Conservation (phyloP, 805 yeast species). For the Candida wancherniae region DNA sequence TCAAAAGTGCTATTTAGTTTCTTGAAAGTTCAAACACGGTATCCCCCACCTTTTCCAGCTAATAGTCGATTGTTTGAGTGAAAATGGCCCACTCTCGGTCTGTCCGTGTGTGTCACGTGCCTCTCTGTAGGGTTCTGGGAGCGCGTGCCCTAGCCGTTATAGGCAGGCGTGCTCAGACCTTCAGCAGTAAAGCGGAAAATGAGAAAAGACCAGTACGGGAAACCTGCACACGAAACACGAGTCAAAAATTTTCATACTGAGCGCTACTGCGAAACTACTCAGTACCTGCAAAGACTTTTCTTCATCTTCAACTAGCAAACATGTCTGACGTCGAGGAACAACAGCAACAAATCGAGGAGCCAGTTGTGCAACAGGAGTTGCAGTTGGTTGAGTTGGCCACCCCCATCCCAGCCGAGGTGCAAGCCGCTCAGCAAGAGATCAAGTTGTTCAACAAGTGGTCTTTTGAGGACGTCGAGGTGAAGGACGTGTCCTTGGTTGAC, state of each 20-base stretch:
- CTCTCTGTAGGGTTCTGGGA: conserved; percentile 12
- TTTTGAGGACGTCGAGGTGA: conserved; percentile 93
- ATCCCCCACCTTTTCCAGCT: too few species aligned
- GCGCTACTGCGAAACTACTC: conserved; percentile 4
- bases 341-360: conserved; percentile 42
- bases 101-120: conserved; percentile 21
- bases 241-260: conserved; percentile 16
- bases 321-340: conserved; percentile 86
- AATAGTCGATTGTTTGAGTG: too few species aligned
- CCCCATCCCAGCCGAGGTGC: conserved; percentile 93
- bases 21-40: too few species aligned
- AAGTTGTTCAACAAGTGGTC: conserved; percentile 99
- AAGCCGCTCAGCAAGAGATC: conserved; percentile 92
- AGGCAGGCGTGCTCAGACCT: conserved; percentile 17
- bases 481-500: conserved; percentile 97
- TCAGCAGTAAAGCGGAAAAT: conserved; percentile 10
- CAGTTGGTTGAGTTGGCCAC: conserved; percentile 86
- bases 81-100: too few species aligned
- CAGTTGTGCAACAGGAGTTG: conserved; percentile 82
- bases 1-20: too few species aligned
- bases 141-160: conserved; percentile 12
- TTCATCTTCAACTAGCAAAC: conserved; percentile 23
- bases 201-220: conserved; percentile 16
- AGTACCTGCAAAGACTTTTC: conserved; percentile 2
- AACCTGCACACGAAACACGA: conserved; percentile 11